Evolutionary conservation across 2,329 filamentous ascomycete species (phyloP).

Genomic region (Cercospora sp.): DNA sequence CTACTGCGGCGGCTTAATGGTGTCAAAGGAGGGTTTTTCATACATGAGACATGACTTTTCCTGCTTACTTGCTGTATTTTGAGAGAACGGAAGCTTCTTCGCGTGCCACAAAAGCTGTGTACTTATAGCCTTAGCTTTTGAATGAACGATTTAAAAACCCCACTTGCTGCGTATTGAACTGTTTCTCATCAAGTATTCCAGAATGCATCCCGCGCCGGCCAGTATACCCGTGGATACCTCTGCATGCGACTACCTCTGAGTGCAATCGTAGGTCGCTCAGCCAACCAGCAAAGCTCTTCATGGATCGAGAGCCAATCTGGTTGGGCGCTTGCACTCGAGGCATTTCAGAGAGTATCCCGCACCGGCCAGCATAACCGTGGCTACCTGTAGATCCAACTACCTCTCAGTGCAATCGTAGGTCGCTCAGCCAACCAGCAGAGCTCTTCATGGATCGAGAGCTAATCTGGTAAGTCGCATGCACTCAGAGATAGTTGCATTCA

Average conservation of each 20-base stretch:
- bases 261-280: neutral
- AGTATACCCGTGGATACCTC: neutral
- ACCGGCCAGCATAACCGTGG: neutral
- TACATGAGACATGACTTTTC: neutral
- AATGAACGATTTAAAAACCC: neutral
- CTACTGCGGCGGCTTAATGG: neutral
- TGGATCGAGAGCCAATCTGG: neutral
- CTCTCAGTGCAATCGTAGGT: neutral
- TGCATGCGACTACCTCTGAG: neutral
- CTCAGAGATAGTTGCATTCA: neutral
- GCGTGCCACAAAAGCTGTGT: neutral
- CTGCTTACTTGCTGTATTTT: neutral
- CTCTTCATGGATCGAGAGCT: neutral
- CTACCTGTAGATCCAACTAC: neutral
- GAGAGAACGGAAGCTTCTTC: neutral
- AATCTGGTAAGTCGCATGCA: neutral
- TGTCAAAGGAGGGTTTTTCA: neutral
- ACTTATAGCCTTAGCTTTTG: neutral
- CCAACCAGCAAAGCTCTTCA: neutral
- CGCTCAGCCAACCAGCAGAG: neutral
- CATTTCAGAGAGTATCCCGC: neutral
- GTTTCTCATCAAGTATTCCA: neutral
- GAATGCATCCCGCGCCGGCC: neutral
- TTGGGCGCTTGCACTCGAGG: neutral
- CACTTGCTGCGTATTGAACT: neutral